Evolutionary conservation across 306 rosid species (phyloP).

Genomic region (Crotalaria pallida): DNA sequence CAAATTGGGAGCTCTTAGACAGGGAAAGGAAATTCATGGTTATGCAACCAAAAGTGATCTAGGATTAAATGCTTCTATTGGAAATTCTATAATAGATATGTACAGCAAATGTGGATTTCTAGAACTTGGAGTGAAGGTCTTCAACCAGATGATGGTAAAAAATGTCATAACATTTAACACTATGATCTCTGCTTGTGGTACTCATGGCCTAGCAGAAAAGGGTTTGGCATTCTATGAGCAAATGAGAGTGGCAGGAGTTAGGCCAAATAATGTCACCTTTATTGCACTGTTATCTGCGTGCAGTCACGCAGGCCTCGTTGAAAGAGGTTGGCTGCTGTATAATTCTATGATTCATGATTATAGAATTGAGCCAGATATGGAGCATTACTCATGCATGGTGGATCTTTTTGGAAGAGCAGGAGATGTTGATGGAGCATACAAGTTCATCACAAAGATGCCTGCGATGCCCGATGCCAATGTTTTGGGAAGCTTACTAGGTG

Average conservation of each 20-base stretch:
- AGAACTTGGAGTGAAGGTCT: conserved; percentile 34
- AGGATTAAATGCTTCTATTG: conserved; percentile 22
- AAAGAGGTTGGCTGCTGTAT: conserved; percentile 32
- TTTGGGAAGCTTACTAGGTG: conserved; percentile 39
- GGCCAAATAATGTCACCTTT: conserved; percentile 40
- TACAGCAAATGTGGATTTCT: conserved; percentile 43
- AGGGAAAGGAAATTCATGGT: conserved; percentile 48
- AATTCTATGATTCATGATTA: conserved; percentile 36
- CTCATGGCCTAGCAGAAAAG: conserved; percentile 39
- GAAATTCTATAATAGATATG: conserved; percentile 41
- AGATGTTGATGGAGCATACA: conserved; percentile 36
- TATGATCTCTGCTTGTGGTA: conserved; percentile 40
- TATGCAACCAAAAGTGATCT: conserved; percentile 35
- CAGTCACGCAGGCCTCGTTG: conserved; percentile 40
- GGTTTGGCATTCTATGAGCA: conserved; percentile 31
- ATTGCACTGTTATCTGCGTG: conserved; percentile 39
- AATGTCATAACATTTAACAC: conserved; percentile 41
- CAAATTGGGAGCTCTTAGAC: conserved; percentile 33
- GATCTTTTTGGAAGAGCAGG: conserved; percentile 43
- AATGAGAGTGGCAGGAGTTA: conserved; percentile 36
- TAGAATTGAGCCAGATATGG: conserved; percentile 36
- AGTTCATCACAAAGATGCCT: conserved; percentile 31
- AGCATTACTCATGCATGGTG: conserved; percentile 44
- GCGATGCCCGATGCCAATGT: conserved; percentile 35
- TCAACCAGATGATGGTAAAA: conserved; percentile 33